Evolutionary conservation across 805 yeast genomes (phyloP).

Genomic region (Metschnikowia hibisci): DNA sequence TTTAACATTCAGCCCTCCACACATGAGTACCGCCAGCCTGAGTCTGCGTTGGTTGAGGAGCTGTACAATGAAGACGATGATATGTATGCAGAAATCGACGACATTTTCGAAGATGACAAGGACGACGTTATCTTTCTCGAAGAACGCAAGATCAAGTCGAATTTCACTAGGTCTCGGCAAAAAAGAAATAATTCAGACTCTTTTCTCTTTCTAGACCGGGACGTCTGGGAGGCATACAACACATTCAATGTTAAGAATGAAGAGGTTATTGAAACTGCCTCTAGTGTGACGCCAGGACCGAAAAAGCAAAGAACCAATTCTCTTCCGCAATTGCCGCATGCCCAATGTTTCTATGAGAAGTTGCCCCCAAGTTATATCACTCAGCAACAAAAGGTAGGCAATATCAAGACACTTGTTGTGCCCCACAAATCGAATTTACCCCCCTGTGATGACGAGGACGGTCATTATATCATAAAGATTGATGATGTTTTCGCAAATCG

Average conservation of each 20-base stretch:
- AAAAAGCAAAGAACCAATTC: slow-evolving; percentile 42
- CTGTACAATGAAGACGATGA: slow-evolving; percentile 18
- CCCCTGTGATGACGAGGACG: slow-evolving; percentile 64
- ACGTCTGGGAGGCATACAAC: slow-evolving; percentile 40
- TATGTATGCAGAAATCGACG: slow-evolving; percentile 17
- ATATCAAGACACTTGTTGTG: slow-evolving; percentile 36
- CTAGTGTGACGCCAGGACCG: slow-evolving; percentile 8
- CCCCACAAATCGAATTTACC: slow-evolving; percentile 30
- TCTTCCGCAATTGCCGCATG: slow-evolving; percentile 45
- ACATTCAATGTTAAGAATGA: slow-evolving; percentile 39
- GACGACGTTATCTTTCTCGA: slow-evolving; percentile 36
- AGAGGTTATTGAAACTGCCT: slow-evolving; percentile 2
- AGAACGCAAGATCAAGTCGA: slow-evolving; percentile 24
- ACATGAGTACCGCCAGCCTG: slow-evolving; percentile 9
- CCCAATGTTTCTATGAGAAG: slow-evolving; percentile 37
- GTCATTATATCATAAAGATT: slow-evolving; percentile 62
- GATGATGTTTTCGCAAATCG: slow-evolving; percentile 70
- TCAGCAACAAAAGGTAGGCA: slow-evolving; percentile 38
- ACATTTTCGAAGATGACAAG: slow-evolving; percentile 23
- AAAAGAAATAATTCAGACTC: slow-evolving; percentile 35
- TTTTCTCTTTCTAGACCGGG: slow-evolving; percentile 31
- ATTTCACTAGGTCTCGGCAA: slow-evolving; percentile 11
- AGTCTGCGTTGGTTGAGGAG: slow-evolving; percentile 20
- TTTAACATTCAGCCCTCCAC: not conserved
- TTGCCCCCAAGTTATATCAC: slow-evolving; percentile 34